Evolutionary conservation across 169 alveolate genomes (phyloP).

Genomic region (Plasmodium billcollinsi): DNA sequence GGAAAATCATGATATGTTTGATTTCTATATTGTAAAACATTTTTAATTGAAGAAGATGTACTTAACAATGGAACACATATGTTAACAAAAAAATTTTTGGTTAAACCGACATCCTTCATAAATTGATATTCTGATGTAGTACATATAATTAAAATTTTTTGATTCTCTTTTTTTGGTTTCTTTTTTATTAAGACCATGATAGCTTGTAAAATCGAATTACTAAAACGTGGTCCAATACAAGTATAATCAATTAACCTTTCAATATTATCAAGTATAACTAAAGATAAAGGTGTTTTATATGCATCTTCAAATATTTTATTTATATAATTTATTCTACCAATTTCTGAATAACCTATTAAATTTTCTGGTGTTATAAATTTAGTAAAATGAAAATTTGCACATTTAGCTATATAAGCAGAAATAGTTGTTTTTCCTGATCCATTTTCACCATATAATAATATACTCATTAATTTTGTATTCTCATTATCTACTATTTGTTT

Average conservation of each 20-base stretch:
- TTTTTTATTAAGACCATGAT: constrained; percentile 95
- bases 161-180: constrained; percentile 95
- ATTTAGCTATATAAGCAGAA: constrained; percentile 96
- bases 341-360: constrained; percentile 95
- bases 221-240: constrained; percentile 98
- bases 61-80: constrained; percentile 54
- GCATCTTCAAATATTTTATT: constrained; percentile 98
- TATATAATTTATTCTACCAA: constrained; percentile 90
- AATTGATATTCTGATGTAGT: constrained; percentile 95
- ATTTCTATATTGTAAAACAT: constrained; percentile 56
- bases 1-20: constrained; percentile 40
- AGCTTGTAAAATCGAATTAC: constrained; percentile 96
- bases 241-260: constrained; percentile 98
- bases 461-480: constrained; percentile 93
- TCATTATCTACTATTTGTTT: constrained; percentile 88
- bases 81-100: constrained; percentile 66
- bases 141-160: constrained; percentile 95
- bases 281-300: constrained; percentile 95
- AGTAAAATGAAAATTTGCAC: constrained; percentile 96
- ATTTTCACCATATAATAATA: constrained; percentile 94
- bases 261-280: constrained; percentile 96
- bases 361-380: constrained; percentile 97
- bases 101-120: constrained; percentile 80
- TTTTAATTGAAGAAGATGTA: constrained; percentile 15
- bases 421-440: constrained; percentile 99